These are phyloP conservation scores for Chloranthus sessilifolius DNA, from an alignment of 164 flowering plant species.

Conservation along the genomic window DNA sequence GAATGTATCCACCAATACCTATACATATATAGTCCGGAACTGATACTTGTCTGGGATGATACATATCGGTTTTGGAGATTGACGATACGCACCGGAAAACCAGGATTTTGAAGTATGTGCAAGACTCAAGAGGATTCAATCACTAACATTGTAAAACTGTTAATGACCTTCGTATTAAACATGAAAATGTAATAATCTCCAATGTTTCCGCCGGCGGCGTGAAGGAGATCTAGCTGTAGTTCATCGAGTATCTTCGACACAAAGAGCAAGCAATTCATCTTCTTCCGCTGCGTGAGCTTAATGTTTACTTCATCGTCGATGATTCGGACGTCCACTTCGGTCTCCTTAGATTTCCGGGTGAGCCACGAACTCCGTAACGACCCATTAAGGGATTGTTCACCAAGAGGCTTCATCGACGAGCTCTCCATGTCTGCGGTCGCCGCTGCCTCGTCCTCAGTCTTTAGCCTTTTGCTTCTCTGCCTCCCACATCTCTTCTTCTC, in stretches of 20 bases:
- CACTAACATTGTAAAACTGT: no score
- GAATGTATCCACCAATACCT: no score
- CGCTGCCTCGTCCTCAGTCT: conserved; percentile 33
- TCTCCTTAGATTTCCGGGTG: conserved; percentile 80
- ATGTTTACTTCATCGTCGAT: conserved; percentile 90
- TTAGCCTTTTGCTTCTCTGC: conserved; percentile 55
- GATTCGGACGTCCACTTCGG: conserved; percentile 88
- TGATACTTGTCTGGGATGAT: no score
- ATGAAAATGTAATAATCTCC: conserved; percentile 81
- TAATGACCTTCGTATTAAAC: conserved; percentile 80
- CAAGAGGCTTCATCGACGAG: conserved; percentile 26
- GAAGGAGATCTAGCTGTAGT: conserved; percentile 82
- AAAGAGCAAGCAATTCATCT: conserved; percentile 59
- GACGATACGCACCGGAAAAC: no score
- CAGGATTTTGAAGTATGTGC: no score
- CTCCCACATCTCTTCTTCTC: conserved; percentile 67
- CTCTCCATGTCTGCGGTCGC: conserved; percentile 33
- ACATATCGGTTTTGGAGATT: no score
- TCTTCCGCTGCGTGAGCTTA: conserved; percentile 80
- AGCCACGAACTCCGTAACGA: conserved; percentile 81
- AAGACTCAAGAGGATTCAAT: no score
- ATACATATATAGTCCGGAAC: no score
- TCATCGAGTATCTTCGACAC: conserved; percentile 87
- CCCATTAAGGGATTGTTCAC: conserved; percentile 43
- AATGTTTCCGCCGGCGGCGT: conserved; percentile 86